Evolutionary conservation across 2,329 filamentous ascomycete species (phyloP), one percentile per base, ranked within the genome.

Genomic region (Penicillium frequentans): DNA sequence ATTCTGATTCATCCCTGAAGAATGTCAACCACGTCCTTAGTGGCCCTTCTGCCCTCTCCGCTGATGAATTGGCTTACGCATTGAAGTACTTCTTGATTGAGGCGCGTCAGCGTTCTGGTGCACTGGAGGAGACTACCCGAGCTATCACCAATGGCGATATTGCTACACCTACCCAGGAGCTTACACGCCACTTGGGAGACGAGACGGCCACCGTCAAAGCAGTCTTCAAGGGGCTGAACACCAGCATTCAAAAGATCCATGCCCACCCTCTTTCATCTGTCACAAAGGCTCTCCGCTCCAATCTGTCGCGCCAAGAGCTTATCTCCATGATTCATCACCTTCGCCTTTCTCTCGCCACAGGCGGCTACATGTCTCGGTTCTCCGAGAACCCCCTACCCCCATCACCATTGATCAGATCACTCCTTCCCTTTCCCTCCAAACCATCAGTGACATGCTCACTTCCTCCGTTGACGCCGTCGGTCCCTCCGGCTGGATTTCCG

Each of bases 381-480:
- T 74, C 70, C 52, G 74, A 76, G 64, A 69, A 72, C 51, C 69
- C 72, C 74, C 75, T 33, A 68, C 70, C 21, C 69, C 75, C 5
- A 68, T 75, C 49, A 65, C 69, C 14, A 63, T 70, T 29, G 66
- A 70, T 47, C 69, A 74, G 49, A 73, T 74, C 21, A 69, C 69
- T 1, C 75, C 75, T 10, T 49, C 70, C 2, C 72, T 79, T 43
- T 65, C 70, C 23, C 72, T 79, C 21, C 58, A 71, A 49, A 71
- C 70, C 13, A 77, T 78, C 48, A 66, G 75, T 42, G 71, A 74
- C 56, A 62, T 78, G 23, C 67, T 81, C 31, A 79, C 73, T 56
- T 75, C 73, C 56, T 75, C 77, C 33, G 71, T 81, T 42, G 79
- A 81, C 62, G 76, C 76, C 45, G 71, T 81, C 29, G 79, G 79